Evolutionary conservation across 306 rosid genomes (phyloP).

Genomic region (Dryas alaskensis): DNA sequence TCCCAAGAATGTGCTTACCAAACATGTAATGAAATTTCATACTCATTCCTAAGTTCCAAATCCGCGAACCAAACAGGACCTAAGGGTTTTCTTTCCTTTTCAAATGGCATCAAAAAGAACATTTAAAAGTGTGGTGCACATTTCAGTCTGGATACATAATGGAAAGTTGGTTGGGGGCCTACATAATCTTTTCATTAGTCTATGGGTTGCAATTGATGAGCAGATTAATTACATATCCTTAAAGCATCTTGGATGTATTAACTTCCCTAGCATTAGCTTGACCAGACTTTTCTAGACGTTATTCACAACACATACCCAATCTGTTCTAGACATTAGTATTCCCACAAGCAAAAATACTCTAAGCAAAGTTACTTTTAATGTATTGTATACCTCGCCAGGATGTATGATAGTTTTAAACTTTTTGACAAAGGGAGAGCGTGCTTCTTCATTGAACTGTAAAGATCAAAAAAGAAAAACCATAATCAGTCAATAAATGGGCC

Average conservation of each 20-base stretch:
- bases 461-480: not conserved
- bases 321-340: not conserved
- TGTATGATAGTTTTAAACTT: slow-evolving; percentile 96
- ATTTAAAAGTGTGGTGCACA: not conserved
- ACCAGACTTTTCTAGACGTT: not conserved
- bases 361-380: not conserved
- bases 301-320: not conserved
- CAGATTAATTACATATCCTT: not conserved
- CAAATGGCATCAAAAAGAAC: not conserved
- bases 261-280: not conserved
- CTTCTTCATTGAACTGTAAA: slow-evolving; percentile 93
- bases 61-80: too few relatives aligned
- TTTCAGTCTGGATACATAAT: not conserved
- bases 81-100: not conserved
- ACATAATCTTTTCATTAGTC: not conserved
- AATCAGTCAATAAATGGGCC: slow-evolving; percentile 1
- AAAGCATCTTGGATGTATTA: not conserved
- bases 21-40: too few relatives aligned
- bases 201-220: not conserved
- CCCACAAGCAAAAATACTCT: not conserved
- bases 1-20: too few relatives aligned
- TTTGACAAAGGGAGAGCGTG: slow-evolving; percentile 97
- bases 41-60: too few relatives aligned
- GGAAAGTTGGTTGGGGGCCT: not conserved
- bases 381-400: slow-evolving; percentile 83